Evolutionary conservation across 2,329 filamentous ascomycete species (phyloP).

Genomic region (Lithohypha guttulata): DNA sequence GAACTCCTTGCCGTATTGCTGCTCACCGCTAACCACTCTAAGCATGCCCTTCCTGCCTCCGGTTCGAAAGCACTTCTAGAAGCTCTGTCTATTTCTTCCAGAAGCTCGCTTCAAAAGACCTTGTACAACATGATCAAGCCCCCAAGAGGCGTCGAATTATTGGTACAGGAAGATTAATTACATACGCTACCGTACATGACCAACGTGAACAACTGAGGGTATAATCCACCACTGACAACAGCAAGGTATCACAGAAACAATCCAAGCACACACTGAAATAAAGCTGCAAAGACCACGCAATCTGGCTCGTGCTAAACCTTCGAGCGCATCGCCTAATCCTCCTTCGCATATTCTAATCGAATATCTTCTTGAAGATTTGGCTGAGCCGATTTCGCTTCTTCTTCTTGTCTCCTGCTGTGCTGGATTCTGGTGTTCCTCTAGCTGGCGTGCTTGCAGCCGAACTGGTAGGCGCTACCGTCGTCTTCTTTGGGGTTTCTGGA

Average conservation of each 20-base stretch:
- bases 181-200: conserved; percentile 3
- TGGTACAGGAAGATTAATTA: no score
- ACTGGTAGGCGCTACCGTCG: conserved; percentile 9
- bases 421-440: conserved; percentile 12
- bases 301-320: no score
- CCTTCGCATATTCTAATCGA: no score
- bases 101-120: conserved; percentile 7
- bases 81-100: conserved; percentile 6
- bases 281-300: no score
- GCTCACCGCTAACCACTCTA: background rate
- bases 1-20: background rate
- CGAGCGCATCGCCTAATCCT: no score
- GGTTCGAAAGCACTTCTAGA: conserved; percentile 7
- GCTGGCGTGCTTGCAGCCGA: conserved; percentile 24
- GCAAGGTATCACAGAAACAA: conserved; percentile 5
- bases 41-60: background rate
- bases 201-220: background rate
- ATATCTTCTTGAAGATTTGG: conserved; percentile 51
- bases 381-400: conserved; percentile 60
- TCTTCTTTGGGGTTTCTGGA: conserved; percentile 16
- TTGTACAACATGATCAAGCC: no score
- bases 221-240: conserved; percentile 1
- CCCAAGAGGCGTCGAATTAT: no score
- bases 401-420: conserved; percentile 30
- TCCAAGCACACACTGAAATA: background rate